phyloP scores from a whole-genome alignment of 805 yeast genomes.

The Sugiyamaella valdiviana region DNA sequence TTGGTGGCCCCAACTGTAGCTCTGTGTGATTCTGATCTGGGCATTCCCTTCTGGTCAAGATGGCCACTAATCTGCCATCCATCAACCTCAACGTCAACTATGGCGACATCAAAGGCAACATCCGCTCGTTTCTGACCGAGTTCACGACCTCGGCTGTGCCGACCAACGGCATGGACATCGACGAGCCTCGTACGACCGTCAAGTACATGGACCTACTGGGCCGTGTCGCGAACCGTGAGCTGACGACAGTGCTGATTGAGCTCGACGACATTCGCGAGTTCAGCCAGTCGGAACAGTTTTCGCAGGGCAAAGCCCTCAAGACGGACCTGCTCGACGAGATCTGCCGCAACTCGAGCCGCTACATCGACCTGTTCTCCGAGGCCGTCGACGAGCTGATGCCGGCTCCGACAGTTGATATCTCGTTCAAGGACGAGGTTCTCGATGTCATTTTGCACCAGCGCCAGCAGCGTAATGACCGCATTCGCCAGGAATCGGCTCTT shows the following conservation, averaged over 20 bases:
- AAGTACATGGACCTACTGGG: slow-evolving; percentile 76
- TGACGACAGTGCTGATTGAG: slow-evolving; percentile 61
- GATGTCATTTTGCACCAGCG: slow-evolving; percentile 92
- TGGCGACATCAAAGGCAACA: slow-evolving; percentile 49
- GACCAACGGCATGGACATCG: slow-evolving; percentile 9
- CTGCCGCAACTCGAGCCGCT: slow-evolving; percentile 68
- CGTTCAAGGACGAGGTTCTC: slow-evolving; percentile 80
- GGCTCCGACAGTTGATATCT: slow-evolving; percentile 70
- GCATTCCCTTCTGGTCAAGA: no score
- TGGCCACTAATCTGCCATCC: slow-evolving; percentile 46
- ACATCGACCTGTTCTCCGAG: slow-evolving; percentile 65
- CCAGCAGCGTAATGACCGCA: slow-evolving; percentile 68
- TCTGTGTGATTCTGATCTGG: no score
- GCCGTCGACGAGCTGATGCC: slow-evolving; percentile 83
- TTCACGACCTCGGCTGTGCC: slow-evolving; percentile 43
- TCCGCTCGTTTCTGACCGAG: slow-evolving; percentile 61
- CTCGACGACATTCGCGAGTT: slow-evolving; percentile 68
- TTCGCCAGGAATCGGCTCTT: slow-evolving; percentile 45
- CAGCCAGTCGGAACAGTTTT: slow-evolving; percentile 20
- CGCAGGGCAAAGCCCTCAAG: slow-evolving; percentile 23
- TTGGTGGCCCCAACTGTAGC: not conserved
- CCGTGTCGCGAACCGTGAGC: slow-evolving; percentile 76
- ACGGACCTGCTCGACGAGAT: slow-evolving; percentile 51
- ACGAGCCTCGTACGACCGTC: slow-evolving; percentile 9
- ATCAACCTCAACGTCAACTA: slow-evolving; percentile 71